Percentiles rank a stretch among this genome's conserved stretches.
These are phyloP conservation scores for Vararia minispora DNA, from an alignment of 768 basidiomycete genomes.

Conservation along the genomic window DNA sequence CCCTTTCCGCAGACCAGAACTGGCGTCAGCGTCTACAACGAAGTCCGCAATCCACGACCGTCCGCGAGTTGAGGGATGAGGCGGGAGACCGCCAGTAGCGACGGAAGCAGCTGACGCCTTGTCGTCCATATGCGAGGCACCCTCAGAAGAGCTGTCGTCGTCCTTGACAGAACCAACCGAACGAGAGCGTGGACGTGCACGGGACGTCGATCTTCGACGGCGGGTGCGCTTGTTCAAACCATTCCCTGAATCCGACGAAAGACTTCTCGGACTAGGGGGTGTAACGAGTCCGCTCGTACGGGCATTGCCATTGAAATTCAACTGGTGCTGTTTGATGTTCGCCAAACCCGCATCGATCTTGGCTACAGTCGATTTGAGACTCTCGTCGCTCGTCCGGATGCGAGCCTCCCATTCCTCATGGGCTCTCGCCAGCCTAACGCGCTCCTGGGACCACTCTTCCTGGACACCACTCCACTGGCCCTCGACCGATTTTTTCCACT, in stretches of 20 bases:
- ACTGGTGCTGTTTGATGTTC: constrained; percentile 25
- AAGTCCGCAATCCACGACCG: constrained; percentile 14
- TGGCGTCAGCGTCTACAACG: constrained; percentile 10
- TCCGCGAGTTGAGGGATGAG: constrained; percentile 11
- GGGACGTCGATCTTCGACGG: constrained; percentile 11
- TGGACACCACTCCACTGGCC: constrained; percentile 68
- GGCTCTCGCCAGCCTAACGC: constrained; percentile 61
- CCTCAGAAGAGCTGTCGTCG: constrained; percentile 12
- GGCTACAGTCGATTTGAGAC: constrained; percentile 34
- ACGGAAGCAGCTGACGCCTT: constrained; percentile 13
- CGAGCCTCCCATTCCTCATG: constrained; percentile 75
- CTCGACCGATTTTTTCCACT: constrained; percentile 74
- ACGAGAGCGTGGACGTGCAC: constrained; percentile 11
- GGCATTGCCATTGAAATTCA: constrained; percentile 20
- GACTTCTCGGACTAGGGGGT: constrained; percentile 65
- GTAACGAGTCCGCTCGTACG: constrained; percentile 41
- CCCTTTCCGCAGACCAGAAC: constrained; percentile 1
- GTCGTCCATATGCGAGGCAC: constrained; percentile 11
- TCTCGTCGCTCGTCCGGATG: constrained; percentile 39
- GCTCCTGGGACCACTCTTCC: constrained; percentile 75
- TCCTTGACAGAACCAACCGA: neutral
- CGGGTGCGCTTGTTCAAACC: constrained; percentile 10
- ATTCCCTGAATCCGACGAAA: constrained; percentile 45
- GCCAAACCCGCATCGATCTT: constrained; percentile 24
- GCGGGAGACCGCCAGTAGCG: constrained; percentile 11